phyloP scores from a whole-genome alignment of 1,284 basidiomycete species.

The Wolfiporia cocos region DNA sequence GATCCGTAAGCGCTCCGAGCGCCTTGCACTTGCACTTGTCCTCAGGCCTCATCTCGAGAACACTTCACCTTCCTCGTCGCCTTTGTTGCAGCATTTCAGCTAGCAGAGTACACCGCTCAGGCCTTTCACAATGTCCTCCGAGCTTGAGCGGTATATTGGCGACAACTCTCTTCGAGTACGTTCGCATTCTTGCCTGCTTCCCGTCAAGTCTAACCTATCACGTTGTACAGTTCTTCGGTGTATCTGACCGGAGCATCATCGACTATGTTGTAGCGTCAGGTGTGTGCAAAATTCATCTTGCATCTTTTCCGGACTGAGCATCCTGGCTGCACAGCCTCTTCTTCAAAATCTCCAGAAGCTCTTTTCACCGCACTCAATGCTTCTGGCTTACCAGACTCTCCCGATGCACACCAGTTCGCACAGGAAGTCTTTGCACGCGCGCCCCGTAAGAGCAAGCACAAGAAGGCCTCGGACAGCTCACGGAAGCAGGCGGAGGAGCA shows the following conservation, averaged over 20 bases:
- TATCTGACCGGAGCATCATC: slow-evolving; percentile 77
- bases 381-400: slow-evolving; percentile 75
- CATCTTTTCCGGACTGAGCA: slow-evolving; percentile 83
- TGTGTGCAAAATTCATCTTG: slow-evolving; percentile 63
- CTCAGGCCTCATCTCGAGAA: too few species aligned
- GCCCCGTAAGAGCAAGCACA: slow-evolving; percentile 69
- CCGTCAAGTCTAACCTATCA: not conserved
- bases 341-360: slow-evolving; percentile 74
- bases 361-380: slow-evolving; percentile 72
- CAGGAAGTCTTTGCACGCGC: slow-evolving; percentile 71
- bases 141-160: slow-evolving; percentile 75
- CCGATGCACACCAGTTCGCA: slow-evolving; percentile 78
- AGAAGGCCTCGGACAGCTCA: slow-evolving; percentile 46
- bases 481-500: slow-evolving; percentile 67
- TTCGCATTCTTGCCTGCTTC: slow-evolving; percentile 9
- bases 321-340: slow-evolving; percentile 64
- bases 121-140: slow-evolving; percentile 57
- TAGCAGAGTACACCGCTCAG: too few species aligned
- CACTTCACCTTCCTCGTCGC: too few species aligned
- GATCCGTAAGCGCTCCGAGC: too few species aligned
- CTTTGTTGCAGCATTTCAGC: too few species aligned
- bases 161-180: slow-evolving; percentile 80
- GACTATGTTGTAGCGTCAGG: slow-evolving; percentile 85
- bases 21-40: too few species aligned
- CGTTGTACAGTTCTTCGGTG: slow-evolving; percentile 62